phyloP scores from a whole-genome alignment of 805 yeast genomes.

The Clavispora santaluciae region DNA sequence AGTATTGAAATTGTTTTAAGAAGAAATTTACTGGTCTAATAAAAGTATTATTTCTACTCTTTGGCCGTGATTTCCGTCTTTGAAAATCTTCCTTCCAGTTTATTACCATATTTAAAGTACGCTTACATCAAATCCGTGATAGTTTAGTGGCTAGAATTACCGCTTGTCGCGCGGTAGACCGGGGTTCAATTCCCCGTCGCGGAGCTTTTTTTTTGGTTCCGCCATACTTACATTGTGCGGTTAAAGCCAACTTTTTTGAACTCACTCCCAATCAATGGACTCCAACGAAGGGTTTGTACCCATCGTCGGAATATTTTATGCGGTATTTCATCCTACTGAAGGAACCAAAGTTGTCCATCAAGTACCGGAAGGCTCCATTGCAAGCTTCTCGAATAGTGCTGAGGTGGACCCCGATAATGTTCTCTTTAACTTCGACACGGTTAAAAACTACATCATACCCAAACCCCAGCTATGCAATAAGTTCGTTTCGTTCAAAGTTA shows the following conservation, averaged over 20 bases:
- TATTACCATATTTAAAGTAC: too few relatives aligned
- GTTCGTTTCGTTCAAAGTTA: conserved; percentile 68
- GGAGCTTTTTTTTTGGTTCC: conserved; percentile 12
- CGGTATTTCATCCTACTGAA: conserved; percentile 92
- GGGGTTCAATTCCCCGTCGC: conserved; percentile 23
- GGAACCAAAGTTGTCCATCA: conserved; percentile 91
- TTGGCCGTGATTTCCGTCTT: too few relatives aligned
- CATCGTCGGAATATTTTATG: conserved; percentile 82
- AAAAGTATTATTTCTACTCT: too few relatives aligned
- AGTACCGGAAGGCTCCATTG: conserved; percentile 73
- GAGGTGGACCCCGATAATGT: conserved; percentile 6
- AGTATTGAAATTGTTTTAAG: too few relatives aligned
- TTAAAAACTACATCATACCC: conserved; percentile 89
- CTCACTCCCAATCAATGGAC: conserved; percentile 19
- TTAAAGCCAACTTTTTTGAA: not conserved
- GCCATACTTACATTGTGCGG: too few relatives aligned
- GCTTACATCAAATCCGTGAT: conserved; percentile 12
- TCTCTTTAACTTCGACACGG: conserved; percentile 73
- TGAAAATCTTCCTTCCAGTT: too few relatives aligned
- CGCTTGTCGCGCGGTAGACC: conserved; percentile 22
- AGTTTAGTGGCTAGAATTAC: conserved; percentile 21
- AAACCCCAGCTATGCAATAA: conserved; percentile 87
- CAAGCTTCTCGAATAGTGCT: conserved; percentile 4
- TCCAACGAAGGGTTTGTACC: conserved; percentile 69
- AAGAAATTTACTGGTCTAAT: too few relatives aligned